Percentiles rank a stretch among this genome's conserved stretches.
Conservation (phyloP, 345 rosid species). For the Acer saccharum region DNA sequence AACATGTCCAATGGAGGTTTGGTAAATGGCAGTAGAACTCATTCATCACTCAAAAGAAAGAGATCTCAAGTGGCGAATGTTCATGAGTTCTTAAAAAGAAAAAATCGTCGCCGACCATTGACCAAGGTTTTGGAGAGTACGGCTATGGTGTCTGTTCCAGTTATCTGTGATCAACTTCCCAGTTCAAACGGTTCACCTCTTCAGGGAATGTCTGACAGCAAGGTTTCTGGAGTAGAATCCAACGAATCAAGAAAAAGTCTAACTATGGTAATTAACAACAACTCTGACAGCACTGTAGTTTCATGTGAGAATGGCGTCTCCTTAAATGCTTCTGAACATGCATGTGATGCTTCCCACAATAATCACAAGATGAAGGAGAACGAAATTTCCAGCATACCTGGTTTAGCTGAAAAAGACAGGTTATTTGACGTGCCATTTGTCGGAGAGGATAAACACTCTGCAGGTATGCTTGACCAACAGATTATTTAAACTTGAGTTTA, state of each 20-base stretch:
- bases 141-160: conserved; percentile 76
- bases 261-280: conserved; percentile 48
- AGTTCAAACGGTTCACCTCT: conserved; percentile 50
- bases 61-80: conserved; percentile 63
- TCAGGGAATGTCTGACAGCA: conserved; percentile 59
- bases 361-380: conserved; percentile 58
- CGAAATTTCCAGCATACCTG: conserved; percentile 48
- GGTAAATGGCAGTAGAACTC: conserved; percentile 50
- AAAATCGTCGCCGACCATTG: conserved; percentile 76
- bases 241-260: conserved; percentile 60
- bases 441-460: conserved; percentile 60
- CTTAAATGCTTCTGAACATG: conserved; percentile 46
- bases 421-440: conserved; percentile 85
- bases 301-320: conserved; percentile 57
- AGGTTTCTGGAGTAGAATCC: conserved; percentile 52
- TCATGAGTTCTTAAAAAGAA: conserved; percentile 67
- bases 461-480: conserved; percentile 51
- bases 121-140: conserved; percentile 93
- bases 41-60: conserved; percentile 58
- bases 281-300: conserved; percentile 68
- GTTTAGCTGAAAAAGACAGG: conserved; percentile 51
- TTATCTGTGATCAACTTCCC: conserved; percentile 63
- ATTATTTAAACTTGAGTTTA: background rate
- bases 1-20: conserved; percentile 54
- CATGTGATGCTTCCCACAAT: conserved; percentile 43